Conservation (phyloP, 1,284 basidiomycete species). For the Leccinum laetum region DNA sequence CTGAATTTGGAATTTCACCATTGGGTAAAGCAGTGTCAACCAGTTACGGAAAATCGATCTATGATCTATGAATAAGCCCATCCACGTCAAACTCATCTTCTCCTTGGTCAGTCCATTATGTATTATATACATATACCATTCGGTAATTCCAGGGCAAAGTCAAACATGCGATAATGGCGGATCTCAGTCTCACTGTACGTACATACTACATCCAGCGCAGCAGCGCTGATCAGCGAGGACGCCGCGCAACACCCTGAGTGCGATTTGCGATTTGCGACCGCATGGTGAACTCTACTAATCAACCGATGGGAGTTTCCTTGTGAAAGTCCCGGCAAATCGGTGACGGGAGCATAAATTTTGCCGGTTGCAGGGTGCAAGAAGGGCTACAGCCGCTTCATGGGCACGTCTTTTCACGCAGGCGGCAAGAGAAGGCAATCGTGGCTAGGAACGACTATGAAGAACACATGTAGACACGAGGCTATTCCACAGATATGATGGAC, state of each 20-base stretch:
- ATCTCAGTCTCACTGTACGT: not conserved
- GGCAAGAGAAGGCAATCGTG: not conserved
- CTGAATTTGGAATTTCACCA: slow-evolving; percentile 25
- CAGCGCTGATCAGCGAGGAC: not conserved
- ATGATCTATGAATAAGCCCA: not conserved
- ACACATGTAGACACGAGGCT: slow-evolving; percentile 1
- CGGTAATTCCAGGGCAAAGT: not conserved
- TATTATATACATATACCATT: not conserved
- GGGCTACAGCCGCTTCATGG: not conserved
- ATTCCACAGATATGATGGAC: not conserved
- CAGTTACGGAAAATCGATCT: slow-evolving; percentile 16
- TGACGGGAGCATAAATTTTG: not conserved
- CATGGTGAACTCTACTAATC: not conserved
- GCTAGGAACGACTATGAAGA: not conserved
- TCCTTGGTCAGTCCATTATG: not conserved
- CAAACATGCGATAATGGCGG: not conserved
- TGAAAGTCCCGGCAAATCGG: not conserved
- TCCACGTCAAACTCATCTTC: not conserved
- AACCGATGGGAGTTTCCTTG: slow-evolving; percentile 1
- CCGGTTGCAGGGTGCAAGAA: slow-evolving; percentile 7
- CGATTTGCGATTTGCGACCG: not conserved
- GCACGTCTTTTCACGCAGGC: not conserved
- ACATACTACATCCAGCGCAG: not conserved
- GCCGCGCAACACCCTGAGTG: not conserved
- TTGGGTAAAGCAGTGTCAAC: slow-evolving; percentile 12